Evolutionary conservation across 2,329 filamentous ascomycete species (phyloP), one percentile per base, ranked within the genome.

Genomic region (Parafenestella ontariensis): DNA sequence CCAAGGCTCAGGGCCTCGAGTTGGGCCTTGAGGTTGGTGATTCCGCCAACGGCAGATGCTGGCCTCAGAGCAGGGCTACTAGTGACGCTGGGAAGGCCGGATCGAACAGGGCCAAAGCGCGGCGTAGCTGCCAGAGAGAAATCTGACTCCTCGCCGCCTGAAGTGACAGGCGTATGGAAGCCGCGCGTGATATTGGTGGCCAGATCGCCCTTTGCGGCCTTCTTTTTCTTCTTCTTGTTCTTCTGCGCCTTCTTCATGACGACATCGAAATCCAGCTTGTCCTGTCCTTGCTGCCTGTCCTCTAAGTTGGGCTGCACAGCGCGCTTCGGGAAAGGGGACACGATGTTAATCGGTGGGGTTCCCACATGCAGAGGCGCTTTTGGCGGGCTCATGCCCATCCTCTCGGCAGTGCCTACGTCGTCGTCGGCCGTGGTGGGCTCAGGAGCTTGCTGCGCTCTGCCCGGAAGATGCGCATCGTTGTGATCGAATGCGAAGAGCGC

Each of bases 1-100:
- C 72, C 77, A 34, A 96, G 80, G 68, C 85, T 90, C 49, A 97
- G 79, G 2, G 88, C 86, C 57, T 96, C 92, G 53, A 96, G 82
- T 70, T 95, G 89, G 73, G 89, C 82, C 72, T 92, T 92, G 68
- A 97, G 80, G 66, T 89, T 90, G 69, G 91, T 90, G 66, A 97
- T 92, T 43, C 92, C 92, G 55, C 89, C 88, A 39, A 74, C 74
- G 1, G 79, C 73, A 21, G 81, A 82, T 0, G 78, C 74, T 6
- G 84, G 80, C 55, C 82, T 77, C 31, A 82, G 72, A 21, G 77
- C 75, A n/a, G 81, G 80, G 56, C 81, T 83, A 59, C 76, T 79
- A 7, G 90, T 81, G 23, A 79, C 75, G 59, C 81, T 82, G 6
- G 74, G 68, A 36, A 81, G 72, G n/a, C 80, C 77, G 66, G 77